Conservation (phyloP, 352 stramenopile genomes). For the Salisapilia sapeloensis region DNA sequence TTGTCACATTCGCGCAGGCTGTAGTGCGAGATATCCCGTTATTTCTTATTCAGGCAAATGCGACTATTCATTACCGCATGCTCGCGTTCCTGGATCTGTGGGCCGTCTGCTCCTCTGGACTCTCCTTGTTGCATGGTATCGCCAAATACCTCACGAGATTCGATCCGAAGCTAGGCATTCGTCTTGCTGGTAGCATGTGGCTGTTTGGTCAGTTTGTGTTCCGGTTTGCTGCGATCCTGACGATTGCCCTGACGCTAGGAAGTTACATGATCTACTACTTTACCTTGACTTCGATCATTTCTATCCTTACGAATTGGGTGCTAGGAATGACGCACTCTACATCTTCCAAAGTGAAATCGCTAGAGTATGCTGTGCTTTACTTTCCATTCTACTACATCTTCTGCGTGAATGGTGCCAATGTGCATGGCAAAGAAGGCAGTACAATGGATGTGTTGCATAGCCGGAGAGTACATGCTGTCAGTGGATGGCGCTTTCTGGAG, state of each 20-base stretch:
- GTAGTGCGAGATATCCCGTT: conserved; percentile 55
- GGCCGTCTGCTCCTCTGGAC: conserved; percentile 25
- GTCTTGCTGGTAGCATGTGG: conserved; percentile 19
- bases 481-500: conserved; percentile 37
- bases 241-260: conserved; percentile 45
- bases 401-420: conserved; percentile 22
- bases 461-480: conserved; percentile 15
- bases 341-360: conserved; percentile 10
- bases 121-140: conserved; percentile 29
- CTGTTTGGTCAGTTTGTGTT: conserved; percentile 41
- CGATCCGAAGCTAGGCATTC: too few species aligned
- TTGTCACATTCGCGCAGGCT: conserved; percentile 40
- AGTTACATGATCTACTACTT: conserved; percentile 18
- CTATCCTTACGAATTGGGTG: conserved; percentile 12
- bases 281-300: conserved; percentile 11
- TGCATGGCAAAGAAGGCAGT: conserved; percentile 14
- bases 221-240: conserved; percentile 31
- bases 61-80: conserved; percentile 70
- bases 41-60: conserved; percentile 58
- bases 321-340: conserved; percentile 24
- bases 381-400: conserved; percentile 60
- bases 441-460: conserved; percentile 14
- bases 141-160: conserved; percentile 20
- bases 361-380: conserved; percentile 27
- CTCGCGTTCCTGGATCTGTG: conserved; percentile 46